Conservation (phyloP, 2,329 filamentous ascomycete genomes). For the Colletotrichum chrysophilum region DNA sequence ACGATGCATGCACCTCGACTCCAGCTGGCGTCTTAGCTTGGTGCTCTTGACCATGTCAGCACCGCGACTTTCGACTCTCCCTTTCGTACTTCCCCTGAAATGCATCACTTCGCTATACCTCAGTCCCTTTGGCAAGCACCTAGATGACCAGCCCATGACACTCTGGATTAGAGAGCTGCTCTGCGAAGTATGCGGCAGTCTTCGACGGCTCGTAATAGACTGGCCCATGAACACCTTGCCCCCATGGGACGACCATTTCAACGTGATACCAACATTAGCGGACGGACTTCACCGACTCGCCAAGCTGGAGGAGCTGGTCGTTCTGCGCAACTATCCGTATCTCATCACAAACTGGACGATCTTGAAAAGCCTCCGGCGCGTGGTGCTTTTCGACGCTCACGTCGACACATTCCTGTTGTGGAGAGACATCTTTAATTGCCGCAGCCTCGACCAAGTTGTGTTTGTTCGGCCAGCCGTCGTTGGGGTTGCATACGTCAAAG, state of each 20-base stretch:
- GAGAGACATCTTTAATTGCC: constrained; percentile 40
- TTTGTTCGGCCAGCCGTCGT: constrained; percentile 43
- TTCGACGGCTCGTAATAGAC: constrained; percentile 51
- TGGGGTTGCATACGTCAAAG: constrained; percentile 40
- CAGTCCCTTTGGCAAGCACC: constrained; percentile 37
- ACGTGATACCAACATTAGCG: constrained; percentile 43
- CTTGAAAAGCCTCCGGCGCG: constrained; percentile 33
- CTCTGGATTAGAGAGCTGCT: constrained; percentile 47
- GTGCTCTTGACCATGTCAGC: constrained; percentile 37
- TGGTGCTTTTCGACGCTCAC: constrained; percentile 48
- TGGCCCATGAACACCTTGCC: constrained; percentile 52
- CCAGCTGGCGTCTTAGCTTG: constrained; percentile 35
- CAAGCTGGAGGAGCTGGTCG: constrained; percentile 52
- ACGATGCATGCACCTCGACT: constrained; percentile 50
- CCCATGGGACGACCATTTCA: constrained; percentile 45
- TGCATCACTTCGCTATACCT: constrained; percentile 47
- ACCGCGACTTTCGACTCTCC: background rate
- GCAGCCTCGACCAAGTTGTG: constrained; percentile 44
- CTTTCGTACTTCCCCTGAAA: constrained; percentile 28
- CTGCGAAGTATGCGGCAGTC: constrained; percentile 39
- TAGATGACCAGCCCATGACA: constrained; percentile 46
- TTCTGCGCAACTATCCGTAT: constrained; percentile 48
- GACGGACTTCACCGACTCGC: constrained; percentile 49
- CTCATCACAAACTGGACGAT: background rate
- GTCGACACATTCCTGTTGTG: constrained; percentile 42